Evolutionary conservation across 371 early-diverging fungal species (phyloP).

Genomic region (Rhizopus arrhizus): DNA sequence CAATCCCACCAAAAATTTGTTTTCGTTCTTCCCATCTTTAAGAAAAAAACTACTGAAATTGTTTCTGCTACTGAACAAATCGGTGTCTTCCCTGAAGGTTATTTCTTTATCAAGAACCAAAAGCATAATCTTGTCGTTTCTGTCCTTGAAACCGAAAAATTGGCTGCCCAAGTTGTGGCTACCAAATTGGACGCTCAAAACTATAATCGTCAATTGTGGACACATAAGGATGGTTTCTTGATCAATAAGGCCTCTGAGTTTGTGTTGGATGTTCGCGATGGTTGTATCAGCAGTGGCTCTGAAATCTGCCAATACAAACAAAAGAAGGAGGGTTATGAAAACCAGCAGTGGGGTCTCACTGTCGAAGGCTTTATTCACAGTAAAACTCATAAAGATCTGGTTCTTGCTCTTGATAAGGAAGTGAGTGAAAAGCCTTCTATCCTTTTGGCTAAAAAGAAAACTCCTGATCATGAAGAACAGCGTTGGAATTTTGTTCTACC

Average conservation of each 20-base stretch:
- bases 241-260: constrained; percentile 58
- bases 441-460: constrained; percentile 26
- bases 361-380: constrained; percentile 45
- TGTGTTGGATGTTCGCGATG: constrained; percentile 60
- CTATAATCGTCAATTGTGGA: constrained; percentile 60
- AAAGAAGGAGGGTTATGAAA: constrained; percentile 38
- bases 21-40: constrained; percentile 42
- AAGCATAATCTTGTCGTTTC: constrained; percentile 50
- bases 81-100: constrained; percentile 57
- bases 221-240: constrained; percentile 56
- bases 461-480: constrained; percentile 45
- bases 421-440: constrained; percentile 10
- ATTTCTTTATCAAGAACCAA: constrained; percentile 66
- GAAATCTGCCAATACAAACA: constrained; percentile 46
- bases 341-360: constrained; percentile 50
- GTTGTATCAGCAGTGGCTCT: constrained; percentile 41
- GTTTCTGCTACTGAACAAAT: constrained; percentile 25
- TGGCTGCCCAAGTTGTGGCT: constrained; percentile 42
- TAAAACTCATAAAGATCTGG: constrained; percentile 29
- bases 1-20: constrained; percentile 37
- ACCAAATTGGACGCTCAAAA: constrained; percentile 43
- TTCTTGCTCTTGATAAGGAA: constrained; percentile 27
- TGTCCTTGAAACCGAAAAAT: constrained; percentile 32
- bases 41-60: constrained; percentile 28
- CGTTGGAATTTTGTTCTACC: constrained; percentile 57